phyloP scores from a whole-genome alignment of 352 stramenopile species.

The Phytophthora hibernalis region DNA sequence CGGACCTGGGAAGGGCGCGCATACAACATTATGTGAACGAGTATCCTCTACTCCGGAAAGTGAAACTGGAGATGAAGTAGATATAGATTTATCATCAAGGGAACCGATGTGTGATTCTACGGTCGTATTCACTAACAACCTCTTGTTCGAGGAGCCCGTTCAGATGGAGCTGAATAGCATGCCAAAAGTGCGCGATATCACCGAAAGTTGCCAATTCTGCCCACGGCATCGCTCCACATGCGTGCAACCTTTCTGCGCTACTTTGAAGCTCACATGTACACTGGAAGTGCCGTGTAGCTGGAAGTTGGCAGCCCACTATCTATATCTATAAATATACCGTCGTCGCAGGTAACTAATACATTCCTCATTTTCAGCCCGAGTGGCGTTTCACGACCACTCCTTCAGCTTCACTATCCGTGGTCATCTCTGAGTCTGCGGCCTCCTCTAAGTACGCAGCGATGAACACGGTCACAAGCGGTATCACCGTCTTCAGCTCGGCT shows the following conservation, averaged over 20 bases:
- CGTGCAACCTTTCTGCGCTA: neutral
- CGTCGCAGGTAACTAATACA: neutral
- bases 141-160: constrained; percentile 1
- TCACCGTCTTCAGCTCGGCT: too few species aligned
- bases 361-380: too few species aligned
- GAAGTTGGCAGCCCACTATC: neutral
- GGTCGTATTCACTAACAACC: constrained; percentile 2
- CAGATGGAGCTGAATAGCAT: neutral
- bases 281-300: neutral
- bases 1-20: neutral
- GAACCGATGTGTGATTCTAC: neutral
- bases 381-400: too few species aligned
- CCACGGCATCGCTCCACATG: neutral
- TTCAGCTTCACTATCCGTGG: too few species aligned
- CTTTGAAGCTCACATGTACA: neutral
- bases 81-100: neutral
- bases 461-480: too few species aligned
- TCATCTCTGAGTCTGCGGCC: too few species aligned
- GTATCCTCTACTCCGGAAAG: neutral
- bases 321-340: constrained; percentile 9
- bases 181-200: neutral
- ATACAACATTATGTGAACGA: neutral
- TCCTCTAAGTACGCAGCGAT: too few species aligned
- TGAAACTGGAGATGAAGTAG: neutral
- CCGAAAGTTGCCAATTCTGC: neutral